These are phyloP conservation scores for Hymenoscyphus albidus DNA, from an alignment of 2,329 filamentous ascomycete genomes.

Conservation along the genomic window DNA sequence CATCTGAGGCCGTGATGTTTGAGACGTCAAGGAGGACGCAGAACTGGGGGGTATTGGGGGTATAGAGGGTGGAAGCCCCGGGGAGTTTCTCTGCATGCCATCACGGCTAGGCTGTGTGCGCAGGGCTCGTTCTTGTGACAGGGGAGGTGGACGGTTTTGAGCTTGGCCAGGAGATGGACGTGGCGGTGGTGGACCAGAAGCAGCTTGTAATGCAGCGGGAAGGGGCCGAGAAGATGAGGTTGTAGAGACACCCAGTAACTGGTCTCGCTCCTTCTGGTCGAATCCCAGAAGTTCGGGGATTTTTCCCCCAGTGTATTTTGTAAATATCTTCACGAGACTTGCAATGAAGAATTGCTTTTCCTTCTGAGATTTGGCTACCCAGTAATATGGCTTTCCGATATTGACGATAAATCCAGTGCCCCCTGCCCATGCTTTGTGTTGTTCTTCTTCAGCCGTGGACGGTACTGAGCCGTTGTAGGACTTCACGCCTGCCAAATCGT, in stretches of 20 bases:
- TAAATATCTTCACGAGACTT: conserved; percentile 92
- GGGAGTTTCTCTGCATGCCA: conserved; percentile 25
- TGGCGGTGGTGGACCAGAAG: conserved; percentile 19
- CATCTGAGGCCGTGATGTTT: conserved; percentile 27
- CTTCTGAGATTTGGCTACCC: conserved; percentile 88
- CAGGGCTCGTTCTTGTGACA: conserved; percentile 27
- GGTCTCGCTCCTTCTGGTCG: conserved; percentile 71
- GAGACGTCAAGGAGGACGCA: conserved; percentile 24
- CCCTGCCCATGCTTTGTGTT: conserved; percentile 71
- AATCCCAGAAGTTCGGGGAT: conserved; percentile 78
- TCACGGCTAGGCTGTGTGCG: conserved; percentile 31
- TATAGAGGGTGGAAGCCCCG: conserved; percentile 1
- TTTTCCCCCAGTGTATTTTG: conserved; percentile 89
- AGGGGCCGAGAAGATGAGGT: conserved; percentile 20
- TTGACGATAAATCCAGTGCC: conserved; percentile 83
- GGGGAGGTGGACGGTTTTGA: conserved; percentile 26
- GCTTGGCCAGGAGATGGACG: conserved; percentile 24
- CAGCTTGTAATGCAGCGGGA: conserved; percentile 17
- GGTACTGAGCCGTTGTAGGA: conserved; percentile 67
- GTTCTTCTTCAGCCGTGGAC: conserved; percentile 55
- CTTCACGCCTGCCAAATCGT: conserved; percentile 80
- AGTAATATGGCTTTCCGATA: conserved; percentile 93
- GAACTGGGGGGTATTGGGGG: conserved; percentile 21
- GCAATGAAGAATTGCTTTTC: conserved; percentile 99
- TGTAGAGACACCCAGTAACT: conserved; percentile 57